Conservation (phyloP, 176 grass and related monocot genomes). For the Avena sativa region DNA sequence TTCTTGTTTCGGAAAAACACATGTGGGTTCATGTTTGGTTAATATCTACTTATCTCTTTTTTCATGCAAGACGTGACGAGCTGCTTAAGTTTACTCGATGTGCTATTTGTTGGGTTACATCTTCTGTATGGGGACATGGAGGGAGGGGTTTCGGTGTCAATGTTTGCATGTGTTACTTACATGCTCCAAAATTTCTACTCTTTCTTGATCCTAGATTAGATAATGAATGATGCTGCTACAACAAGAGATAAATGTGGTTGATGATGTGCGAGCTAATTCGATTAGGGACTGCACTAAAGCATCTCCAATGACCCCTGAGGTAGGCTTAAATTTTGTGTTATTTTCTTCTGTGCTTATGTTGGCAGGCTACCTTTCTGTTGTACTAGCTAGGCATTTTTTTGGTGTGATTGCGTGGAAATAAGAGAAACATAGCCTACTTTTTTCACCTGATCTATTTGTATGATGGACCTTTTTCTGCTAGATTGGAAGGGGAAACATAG, state of each 20-base stretch:
- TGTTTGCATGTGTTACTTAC: slow-evolving; percentile 18
- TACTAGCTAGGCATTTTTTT: neutral
- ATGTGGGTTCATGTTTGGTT: neutral
- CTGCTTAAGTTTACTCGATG: slow-evolving; percentile 90
- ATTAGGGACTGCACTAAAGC: slow-evolving; percentile 40
- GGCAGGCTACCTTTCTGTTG: neutral
- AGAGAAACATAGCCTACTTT: no score
- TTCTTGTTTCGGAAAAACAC: slow-evolving; percentile 7
- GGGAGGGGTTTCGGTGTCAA: neutral
- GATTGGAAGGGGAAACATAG: slow-evolving; percentile 11
- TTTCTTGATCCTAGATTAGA: slow-evolving; percentile 79
- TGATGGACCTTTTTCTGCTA: neutral
- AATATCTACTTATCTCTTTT: no score
- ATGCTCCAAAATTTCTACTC: slow-evolving; percentile 26
- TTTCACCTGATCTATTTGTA: no score
- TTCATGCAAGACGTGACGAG: slow-evolving; percentile 44
- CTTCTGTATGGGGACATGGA: slow-evolving; percentile 21
- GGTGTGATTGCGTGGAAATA: no score
- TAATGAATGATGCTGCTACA: slow-evolving; percentile 62
- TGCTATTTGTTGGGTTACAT: slow-evolving; percentile 73
- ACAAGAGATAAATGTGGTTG: slow-evolving; percentile 62
- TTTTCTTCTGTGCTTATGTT: neutral
- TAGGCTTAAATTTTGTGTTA: slow-evolving; percentile 36
- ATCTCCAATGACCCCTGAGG: slow-evolving; percentile 53
- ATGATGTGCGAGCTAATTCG: slow-evolving; percentile 46